Percentiles rank a stretch among this genome's conserved stretches.
Evolutionary conservation across 495 filamentous ascomycete genomes (phyloP).

Genomic region (Aspergillus sparsus): DNA sequence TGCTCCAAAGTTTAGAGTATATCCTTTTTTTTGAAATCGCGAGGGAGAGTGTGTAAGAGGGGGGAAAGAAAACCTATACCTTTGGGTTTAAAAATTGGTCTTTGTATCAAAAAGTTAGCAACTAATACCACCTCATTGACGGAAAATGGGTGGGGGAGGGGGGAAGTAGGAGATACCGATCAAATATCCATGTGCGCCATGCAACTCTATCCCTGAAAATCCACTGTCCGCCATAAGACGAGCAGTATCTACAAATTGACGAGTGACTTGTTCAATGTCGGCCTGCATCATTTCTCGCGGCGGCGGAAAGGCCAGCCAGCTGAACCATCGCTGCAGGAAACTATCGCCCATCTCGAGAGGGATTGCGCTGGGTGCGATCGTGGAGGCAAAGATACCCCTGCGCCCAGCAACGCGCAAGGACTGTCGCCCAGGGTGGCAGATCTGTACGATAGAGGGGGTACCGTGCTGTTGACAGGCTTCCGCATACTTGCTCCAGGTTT

Average conservation of each 20-base stretch:
- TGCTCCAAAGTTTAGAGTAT: background rate
- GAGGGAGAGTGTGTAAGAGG: too few relatives aligned
- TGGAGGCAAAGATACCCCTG: constrained; percentile 45
- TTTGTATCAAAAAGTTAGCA: constrained; percentile 19
- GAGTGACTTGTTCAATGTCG: constrained; percentile 51
- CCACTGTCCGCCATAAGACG: constrained; percentile 50
- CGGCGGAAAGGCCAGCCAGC: constrained; percentile 39
- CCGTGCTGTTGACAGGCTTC: constrained; percentile 44
- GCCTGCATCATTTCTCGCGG: constrained; percentile 49
- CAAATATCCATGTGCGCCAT: constrained; percentile 62
- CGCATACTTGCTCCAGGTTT: constrained; percentile 51
- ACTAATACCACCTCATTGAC: too few relatives aligned
- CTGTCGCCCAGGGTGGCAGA: constrained; percentile 62
- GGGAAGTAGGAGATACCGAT: constrained; percentile 39
- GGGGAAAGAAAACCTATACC: constrained; percentile 23
- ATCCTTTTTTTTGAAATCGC: background rate
- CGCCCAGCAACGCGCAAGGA: constrained; percentile 47
- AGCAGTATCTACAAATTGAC: constrained; percentile 51
- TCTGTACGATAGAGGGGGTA: constrained; percentile 54
- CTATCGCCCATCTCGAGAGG: constrained; percentile 43
- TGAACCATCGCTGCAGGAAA: constrained; percentile 36
- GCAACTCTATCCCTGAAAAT: constrained; percentile 58
- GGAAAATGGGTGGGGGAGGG: background rate
- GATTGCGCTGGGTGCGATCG: constrained; percentile 51
- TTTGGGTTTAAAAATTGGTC: constrained; percentile 47